phyloP scores from a whole-genome alignment of 495 filamentous ascomycete species.

The Aspergillus conjunctus region DNA sequence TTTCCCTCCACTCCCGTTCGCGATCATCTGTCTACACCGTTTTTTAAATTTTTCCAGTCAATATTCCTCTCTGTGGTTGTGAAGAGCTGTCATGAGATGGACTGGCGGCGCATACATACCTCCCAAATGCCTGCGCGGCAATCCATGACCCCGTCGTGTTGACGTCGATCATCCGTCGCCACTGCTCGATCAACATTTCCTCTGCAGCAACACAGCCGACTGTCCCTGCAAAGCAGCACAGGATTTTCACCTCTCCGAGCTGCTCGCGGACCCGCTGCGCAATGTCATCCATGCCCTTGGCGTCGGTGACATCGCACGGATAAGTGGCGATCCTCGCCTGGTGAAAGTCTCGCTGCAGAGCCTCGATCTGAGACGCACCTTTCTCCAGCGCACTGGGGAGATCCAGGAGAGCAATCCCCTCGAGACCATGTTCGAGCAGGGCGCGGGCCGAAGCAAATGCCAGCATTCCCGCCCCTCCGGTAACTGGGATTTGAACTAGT shows the following conservation, averaged over 20 bases:
- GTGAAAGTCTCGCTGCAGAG: slow-evolving; percentile 56
- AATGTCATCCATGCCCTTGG: slow-evolving; percentile 43
- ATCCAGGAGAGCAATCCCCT: slow-evolving; percentile 62
- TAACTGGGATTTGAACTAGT: slow-evolving; percentile 36
- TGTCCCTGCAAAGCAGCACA: slow-evolving; percentile 68
- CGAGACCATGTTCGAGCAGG: slow-evolving; percentile 68
- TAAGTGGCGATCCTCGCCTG: slow-evolving; percentile 45
- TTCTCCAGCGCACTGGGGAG: slow-evolving; percentile 44
- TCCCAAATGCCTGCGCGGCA: slow-evolving; percentile 62
- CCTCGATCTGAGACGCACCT: slow-evolving; percentile 29
- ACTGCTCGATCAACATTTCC: slow-evolving; percentile 55
- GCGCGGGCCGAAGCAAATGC: slow-evolving; percentile 60
- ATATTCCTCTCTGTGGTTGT: no score
- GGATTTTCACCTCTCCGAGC: slow-evolving; percentile 58
- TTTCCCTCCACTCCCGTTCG: slow-evolving; percentile 48
- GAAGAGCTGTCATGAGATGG: no score
- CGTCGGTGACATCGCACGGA: slow-evolving; percentile 60
- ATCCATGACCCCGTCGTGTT: slow-evolving; percentile 69
- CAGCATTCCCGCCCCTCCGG: slow-evolving; percentile 68
- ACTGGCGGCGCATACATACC: no score
- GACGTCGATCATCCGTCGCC: slow-evolving; percentile 61
- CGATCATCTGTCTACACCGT: slow-evolving; percentile 33
- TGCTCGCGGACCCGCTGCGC: slow-evolving; percentile 38
- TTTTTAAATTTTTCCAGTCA: no score
- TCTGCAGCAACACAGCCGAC: slow-evolving; percentile 59